Conservation (phyloP, 202 grass and related monocot genomes). For the Cymbopogon flexuosus region DNA sequence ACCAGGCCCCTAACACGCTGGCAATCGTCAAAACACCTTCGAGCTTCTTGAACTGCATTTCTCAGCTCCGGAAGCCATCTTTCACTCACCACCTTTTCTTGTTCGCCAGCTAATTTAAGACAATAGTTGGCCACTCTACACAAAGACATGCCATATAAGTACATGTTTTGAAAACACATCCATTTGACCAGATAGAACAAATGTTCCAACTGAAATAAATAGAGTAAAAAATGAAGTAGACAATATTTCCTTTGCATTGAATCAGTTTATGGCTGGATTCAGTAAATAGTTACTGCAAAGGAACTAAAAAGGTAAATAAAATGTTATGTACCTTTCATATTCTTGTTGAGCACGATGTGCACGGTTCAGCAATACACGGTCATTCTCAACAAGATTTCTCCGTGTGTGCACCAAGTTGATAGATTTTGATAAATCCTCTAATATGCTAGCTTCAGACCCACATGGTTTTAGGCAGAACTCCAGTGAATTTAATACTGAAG, state of each 20-base stretch:
- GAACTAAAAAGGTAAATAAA: not conserved
- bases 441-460: slow-evolving; percentile 89
- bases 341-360: slow-evolving; percentile 86
- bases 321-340: slow-evolving; percentile 69
- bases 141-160: slow-evolving; percentile 25
- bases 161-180: not conserved
- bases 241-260: not conserved
- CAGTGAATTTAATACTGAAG: slow-evolving; percentile 75
- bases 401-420: slow-evolving; percentile 75
- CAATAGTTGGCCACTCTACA: slow-evolving; percentile 93
- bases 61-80: slow-evolving; percentile 79
- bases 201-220: not conserved
- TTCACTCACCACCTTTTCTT: slow-evolving; percentile 82
- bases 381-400: slow-evolving; percentile 78
- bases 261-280: not conserved
- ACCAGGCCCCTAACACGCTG: slow-evolving; percentile 79
- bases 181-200: not conserved
- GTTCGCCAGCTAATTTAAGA: slow-evolving; percentile 82
- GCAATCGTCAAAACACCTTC: slow-evolving; percentile 75
- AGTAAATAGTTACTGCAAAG: slow-evolving; percentile 13
- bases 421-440: slow-evolving; percentile 92
- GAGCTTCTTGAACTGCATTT: slow-evolving; percentile 73
- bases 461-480: slow-evolving; percentile 87
- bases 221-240: not conserved
- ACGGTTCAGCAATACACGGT: slow-evolving; percentile 81